phyloP scores from a whole-genome alignment of 495 filamentous ascomycete species.

The Symbiotaphrina buchneri region DNA sequence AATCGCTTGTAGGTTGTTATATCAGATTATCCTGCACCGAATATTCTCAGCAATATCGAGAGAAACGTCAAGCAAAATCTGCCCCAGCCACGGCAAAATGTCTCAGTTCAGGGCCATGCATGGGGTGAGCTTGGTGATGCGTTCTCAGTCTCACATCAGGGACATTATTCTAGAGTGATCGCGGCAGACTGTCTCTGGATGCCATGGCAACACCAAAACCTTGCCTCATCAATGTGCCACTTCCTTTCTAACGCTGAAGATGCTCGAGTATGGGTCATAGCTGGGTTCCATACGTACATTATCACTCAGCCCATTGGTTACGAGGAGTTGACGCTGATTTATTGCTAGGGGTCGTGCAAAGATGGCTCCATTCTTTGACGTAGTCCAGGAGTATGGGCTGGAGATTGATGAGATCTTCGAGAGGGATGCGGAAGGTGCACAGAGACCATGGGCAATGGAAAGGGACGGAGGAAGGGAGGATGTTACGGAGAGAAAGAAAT shows the following conservation, averaged over 20 bases:
- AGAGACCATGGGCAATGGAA: conserved; percentile 35
- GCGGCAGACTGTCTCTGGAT: conserved; percentile 82
- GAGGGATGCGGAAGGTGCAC: conserved; percentile 41
- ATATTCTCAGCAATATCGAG: conserved; percentile 33
- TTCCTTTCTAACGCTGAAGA: conserved; percentile 28
- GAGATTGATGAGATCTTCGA: conserved; percentile 52
- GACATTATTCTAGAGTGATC: conserved; percentile 42
- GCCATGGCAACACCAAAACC: conserved; percentile 49
- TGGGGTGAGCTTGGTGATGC: conserved; percentile 44
- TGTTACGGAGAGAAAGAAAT: conserved; percentile 40
- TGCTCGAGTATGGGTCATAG: conserved; percentile 33
- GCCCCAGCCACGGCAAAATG: conserved; percentile 6
- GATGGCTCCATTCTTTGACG: conserved; percentile 49
- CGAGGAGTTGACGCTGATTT: too few species aligned
- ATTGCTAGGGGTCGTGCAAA: conserved; percentile 46
- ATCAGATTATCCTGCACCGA: conserved; percentile 45
- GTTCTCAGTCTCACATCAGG: conserved; percentile 25
- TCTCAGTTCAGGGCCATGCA: conserved; percentile 37
- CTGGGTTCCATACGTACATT: conserved; percentile 83
- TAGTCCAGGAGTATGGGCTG: conserved; percentile 31
- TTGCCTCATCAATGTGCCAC: conserved; percentile 42
- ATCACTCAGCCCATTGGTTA: too few species aligned
- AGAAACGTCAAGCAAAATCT: conserved; percentile 38
- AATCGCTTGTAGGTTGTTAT: conserved; percentile 2
- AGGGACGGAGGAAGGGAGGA: conserved; percentile 40